phyloP scores from a whole-genome alignment of 192 early-diverging fungal species.

The Radiomyces spectabilis region DNA sequence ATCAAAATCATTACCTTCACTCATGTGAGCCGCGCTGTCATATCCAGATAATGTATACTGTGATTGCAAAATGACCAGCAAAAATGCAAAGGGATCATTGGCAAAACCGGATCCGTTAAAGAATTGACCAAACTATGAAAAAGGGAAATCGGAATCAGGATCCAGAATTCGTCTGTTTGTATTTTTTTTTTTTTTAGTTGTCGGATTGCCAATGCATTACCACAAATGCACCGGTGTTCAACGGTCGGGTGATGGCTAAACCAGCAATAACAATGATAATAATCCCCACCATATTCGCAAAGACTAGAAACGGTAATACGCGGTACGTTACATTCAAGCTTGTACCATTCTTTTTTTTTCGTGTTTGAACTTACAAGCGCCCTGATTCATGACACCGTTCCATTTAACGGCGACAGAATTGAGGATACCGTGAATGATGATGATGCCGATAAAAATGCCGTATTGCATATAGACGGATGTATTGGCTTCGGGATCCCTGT shows the following conservation, averaged over 20 bases:
- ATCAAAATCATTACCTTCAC: conserved; percentile 18
- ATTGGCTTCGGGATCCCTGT: conserved; percentile 20
- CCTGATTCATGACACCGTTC: conserved; percentile 40
- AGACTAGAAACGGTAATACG: conserved; percentile 4
- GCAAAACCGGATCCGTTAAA: conserved; percentile 42
- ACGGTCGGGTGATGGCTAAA: conserved; percentile 18
- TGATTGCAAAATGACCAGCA: conserved; percentile 41
- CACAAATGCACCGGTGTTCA: conserved; percentile 9
- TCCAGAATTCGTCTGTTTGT: not conserved
- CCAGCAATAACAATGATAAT: conserved; percentile 24
- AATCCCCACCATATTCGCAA: conserved; percentile 27
- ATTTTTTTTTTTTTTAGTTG: not conserved
- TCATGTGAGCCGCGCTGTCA: conserved; percentile 33
- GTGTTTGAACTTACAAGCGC: conserved; percentile 29
- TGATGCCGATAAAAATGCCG: conserved; percentile 41
- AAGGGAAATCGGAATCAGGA: not conserved
- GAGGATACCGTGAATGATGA: conserved; percentile 42
- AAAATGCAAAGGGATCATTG: conserved; percentile 37
- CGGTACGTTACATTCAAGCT: not conserved
- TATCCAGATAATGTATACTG: conserved; percentile 53
- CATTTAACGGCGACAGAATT: conserved; percentile 37
- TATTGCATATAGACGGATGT: conserved; percentile 37
- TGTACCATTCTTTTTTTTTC: too few relatives aligned
- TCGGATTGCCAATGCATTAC: too few relatives aligned
- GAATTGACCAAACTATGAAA: conserved; percentile 12